A percentile compares a stretch with the other conserved stretches of the same genome.
These are phyloP conservation scores for Epichloe uncinata DNA, from an alignment of 2,329 filamentous ascomycete genomes.

Conservation along the genomic window DNA sequence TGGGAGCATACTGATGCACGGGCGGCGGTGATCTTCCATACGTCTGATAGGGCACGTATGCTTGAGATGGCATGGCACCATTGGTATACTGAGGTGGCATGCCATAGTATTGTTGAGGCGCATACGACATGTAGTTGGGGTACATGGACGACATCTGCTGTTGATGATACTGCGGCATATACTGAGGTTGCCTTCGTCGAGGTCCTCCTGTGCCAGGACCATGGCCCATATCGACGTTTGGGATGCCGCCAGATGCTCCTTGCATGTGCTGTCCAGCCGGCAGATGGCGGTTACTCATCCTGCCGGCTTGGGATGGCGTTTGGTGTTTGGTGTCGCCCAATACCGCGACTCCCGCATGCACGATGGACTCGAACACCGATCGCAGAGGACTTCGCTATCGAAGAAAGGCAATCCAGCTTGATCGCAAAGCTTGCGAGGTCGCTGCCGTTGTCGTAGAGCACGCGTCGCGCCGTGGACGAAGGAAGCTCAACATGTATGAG, in stretches of 20 bases:
- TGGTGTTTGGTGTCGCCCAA: conserved; percentile 21
- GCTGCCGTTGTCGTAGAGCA: not conserved
- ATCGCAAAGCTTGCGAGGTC: not conserved
- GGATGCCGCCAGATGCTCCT: conserved; percentile 24
- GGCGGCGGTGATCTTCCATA: conserved; percentile 36
- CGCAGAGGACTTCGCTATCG: not conserved
- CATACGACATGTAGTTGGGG: conserved; percentile 37
- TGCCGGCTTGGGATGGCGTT: conserved; percentile 48
- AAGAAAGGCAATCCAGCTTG: not conserved
- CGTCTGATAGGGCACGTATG: conserved; percentile 35
- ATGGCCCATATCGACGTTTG: conserved; percentile 22
- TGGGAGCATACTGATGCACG: conserved; percentile 42
- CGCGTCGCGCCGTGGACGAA: not conserved
- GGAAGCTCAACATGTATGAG: not conserved
- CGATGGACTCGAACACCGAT: not conserved
- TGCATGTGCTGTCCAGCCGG: conserved; percentile 58
- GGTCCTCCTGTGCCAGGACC: conserved; percentile 22
- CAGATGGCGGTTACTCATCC: conserved; percentile 67
- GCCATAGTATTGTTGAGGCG: conserved; percentile 32
- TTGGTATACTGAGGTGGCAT: conserved; percentile 48
- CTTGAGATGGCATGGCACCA: conserved; percentile 29
- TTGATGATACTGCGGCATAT: conserved; percentile 24
- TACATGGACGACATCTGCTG: conserved; percentile 33
- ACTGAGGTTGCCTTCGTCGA: conserved; percentile 25
- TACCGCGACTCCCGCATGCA: conserved; percentile 21